These are phyloP conservation scores for Camelina sativa DNA, from an alignment of 345 rosid genomes.

Conservation along the genomic window DNA sequence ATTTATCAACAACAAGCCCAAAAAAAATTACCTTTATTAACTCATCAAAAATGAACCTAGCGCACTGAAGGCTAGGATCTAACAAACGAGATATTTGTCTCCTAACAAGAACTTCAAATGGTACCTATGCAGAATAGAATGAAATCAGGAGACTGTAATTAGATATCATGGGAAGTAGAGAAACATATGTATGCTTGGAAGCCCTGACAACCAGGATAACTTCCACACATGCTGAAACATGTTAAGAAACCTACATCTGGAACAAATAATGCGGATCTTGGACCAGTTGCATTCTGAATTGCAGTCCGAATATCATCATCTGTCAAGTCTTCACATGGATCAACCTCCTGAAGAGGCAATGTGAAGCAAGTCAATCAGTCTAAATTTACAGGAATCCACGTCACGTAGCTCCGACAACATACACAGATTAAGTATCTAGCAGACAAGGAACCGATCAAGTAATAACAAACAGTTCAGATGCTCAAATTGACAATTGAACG, in stretches of 20 bases:
- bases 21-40: constrained; percentile 61
- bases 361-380: constrained; percentile 25
- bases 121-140: constrained; percentile 50
- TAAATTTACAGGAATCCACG: constrained; percentile 20
- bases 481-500: neutral
- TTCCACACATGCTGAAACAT: constrained; percentile 22
- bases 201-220: constrained; percentile 27
- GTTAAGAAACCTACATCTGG: constrained; percentile 56
- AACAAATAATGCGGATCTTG: constrained; percentile 63
- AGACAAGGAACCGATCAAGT: constrained; percentile 5
- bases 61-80: constrained; percentile 76
- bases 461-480: neutral
- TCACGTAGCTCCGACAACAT: constrained; percentile 5
- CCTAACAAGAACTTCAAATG: constrained; percentile 73
- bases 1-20: constrained; percentile 53
- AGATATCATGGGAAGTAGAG: neutral
- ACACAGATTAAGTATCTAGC: constrained; percentile 24
- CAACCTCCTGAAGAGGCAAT: constrained; percentile 55
- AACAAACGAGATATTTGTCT: constrained; percentile 65
- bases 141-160: constrained; percentile 14
- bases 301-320: constrained; percentile 72
- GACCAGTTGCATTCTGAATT: constrained; percentile 68
- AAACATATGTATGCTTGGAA: constrained; percentile 6
- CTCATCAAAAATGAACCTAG: constrained; percentile 67
- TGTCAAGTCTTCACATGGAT: constrained; percentile 68